These are phyloP conservation scores for Beauveria bassiana DNA, from an alignment of 2,329 filamentous ascomycete species.

Conservation along the genomic window DNA sequence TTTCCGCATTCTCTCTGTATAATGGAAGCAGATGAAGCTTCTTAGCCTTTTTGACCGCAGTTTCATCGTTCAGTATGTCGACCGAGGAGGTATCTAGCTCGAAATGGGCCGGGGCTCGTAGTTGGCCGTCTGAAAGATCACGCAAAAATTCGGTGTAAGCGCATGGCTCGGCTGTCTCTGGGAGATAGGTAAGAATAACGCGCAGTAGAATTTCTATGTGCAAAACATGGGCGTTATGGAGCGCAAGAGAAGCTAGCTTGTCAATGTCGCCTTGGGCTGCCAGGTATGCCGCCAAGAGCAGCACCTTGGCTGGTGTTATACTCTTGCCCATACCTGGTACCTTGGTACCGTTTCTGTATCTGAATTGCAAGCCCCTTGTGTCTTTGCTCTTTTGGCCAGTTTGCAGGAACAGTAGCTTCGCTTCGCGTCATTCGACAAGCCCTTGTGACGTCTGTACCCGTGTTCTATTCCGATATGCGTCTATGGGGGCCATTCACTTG, in stretches of 20 bases:
- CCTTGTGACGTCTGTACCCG: background rate
- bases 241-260: constrained; percentile 52
- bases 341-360: background rate
- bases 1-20: constrained; percentile 37
- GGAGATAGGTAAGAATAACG: constrained; percentile 69
- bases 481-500: background rate
- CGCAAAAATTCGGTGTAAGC: constrained; percentile 55
- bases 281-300: constrained; percentile 65
- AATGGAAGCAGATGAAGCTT: constrained; percentile 58
- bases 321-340: constrained; percentile 14
- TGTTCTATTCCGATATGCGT: constrained; percentile 7
- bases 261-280: constrained; percentile 58
- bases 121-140: constrained; percentile 43
- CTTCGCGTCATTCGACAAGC: background rate
- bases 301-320: constrained; percentile 58
- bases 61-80: constrained; percentile 50
- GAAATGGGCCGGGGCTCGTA: constrained; percentile 28
- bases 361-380: background rate
- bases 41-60: constrained; percentile 55
- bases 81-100: constrained; percentile 51
- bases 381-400: background rate
- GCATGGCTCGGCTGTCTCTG: constrained; percentile 59
- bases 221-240: constrained; percentile 49
- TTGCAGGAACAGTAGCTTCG: background rate
- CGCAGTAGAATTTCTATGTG: constrained; percentile 59